Base-by-base conservation (phyloP, 2,329 filamentous ascomycete species). In the Cyclaneusma minus region DNA sequence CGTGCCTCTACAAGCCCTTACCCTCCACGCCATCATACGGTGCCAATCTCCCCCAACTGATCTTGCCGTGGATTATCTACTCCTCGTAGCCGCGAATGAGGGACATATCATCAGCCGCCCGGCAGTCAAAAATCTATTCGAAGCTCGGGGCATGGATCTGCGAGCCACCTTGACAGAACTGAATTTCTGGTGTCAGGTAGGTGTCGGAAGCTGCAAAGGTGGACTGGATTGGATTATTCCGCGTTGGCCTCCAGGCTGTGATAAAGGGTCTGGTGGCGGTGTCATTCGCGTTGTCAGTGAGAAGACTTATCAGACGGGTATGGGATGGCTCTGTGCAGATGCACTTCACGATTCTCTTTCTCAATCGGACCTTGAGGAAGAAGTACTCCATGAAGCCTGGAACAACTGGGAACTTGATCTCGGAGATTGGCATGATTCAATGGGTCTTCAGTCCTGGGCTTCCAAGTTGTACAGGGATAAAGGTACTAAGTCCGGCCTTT, bases 121-220 rank as follows among this genome's bases (percentile, higher is more conserved):
- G 14, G 69, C 81, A 0, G 63, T 92, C 1, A 59, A 64, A 27
- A 56, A 66, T 5, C 61, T 98, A 3, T 93, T 84, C 42, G 58
- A 64, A 28, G 68, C 69, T 9, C 76, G 79, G 28, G 49, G 62
- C 3, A 53, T 63, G 15, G 89, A 98, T 46, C 55, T 98, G 8
- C 73, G 89, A 29, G 82, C 76, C 13, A 74, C 77, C 3, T 69
- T 98, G 25, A 73, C 66, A 29, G 84, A 95, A 34, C 63, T 98
- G 15, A 76, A 92, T 46, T 89, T 91, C 46, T 98, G 87, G 87
- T 98, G 91, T 47, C 89, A 98, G 48, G 84, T 95, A 52, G 83
- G 78, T 0, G 71, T 98, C 7, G 91, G 89, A 4, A 89, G 93
- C 45, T 62, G 70, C n/a, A 79, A 79, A 39, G 79, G 80, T 12